Evolutionary conservation across 352 stramenopile genomes (phyloP).

Genomic region (Phytophthora pinifolia): DNA sequence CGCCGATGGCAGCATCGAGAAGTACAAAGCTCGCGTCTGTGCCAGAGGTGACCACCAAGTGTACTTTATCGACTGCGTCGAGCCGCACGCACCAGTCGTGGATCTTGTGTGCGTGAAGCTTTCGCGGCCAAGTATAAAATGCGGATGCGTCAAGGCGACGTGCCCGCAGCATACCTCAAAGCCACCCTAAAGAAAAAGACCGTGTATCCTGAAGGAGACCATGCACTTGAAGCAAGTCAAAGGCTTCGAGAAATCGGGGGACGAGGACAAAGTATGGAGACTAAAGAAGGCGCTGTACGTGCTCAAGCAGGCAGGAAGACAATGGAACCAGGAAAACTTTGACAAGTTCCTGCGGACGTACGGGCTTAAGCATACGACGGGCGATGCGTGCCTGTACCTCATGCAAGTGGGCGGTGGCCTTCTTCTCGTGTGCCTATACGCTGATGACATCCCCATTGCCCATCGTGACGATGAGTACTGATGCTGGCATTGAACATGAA

Average conservation of each 20-base stretch:
- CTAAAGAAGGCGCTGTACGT: constrained; percentile 10
- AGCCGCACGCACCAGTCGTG: constrained; percentile 1
- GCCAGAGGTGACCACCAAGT: constrained; percentile 1
- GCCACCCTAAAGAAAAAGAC: too few species aligned
- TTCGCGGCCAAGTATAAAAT: not conserved
- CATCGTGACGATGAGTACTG: not conserved
- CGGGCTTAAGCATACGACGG: not conserved
- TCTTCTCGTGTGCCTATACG: constrained; percentile 8
- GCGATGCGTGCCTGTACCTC: constrained; percentile 1
- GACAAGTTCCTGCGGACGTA: not conserved
- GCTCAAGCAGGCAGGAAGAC: not conserved
- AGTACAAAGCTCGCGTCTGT: not conserved
- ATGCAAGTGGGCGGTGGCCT: not conserved
- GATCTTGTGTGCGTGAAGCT: not conserved
- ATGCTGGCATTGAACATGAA: not conserved
- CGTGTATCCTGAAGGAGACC: too few species aligned
- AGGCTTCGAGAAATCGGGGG: not conserved
- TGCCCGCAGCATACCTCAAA: constrained; percentile 5
- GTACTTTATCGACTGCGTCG: not conserved
- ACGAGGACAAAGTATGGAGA: constrained; percentile 1
- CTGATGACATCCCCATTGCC: constrained; percentile 2
- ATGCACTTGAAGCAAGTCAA: not conserved
- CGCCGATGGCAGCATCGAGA: not conserved
- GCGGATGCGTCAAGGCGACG: not conserved
- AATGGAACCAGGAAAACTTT: constrained; percentile 6